Evolutionary conservation across 768 basidiomycete species (phyloP), one percentile per base, ranked within the genome.

Genomic region (Rhodotorula kratochvilovae): DNA sequence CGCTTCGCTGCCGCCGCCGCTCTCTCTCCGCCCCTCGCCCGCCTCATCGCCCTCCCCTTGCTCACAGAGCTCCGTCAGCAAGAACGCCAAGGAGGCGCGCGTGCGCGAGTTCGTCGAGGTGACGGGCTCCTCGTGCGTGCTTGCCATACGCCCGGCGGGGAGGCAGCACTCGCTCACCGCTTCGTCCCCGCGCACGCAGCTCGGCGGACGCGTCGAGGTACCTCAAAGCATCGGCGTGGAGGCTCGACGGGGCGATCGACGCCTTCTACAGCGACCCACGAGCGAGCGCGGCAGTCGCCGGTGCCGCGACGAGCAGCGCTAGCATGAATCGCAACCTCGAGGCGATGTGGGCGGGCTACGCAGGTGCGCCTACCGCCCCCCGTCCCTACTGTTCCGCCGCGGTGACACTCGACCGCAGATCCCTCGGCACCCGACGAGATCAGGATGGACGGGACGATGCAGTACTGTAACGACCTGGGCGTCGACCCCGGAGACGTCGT

Each of bases 401-500:
- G 19, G 12, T 64, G 55, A 56, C 27, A n/a, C 35, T 7, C 35
- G 21, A 11, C 1, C 13, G n/a, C n/a, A 66, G 60, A 68, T 53
- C 31, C 35, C 5, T 27, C n/a, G 13, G 57, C 89, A 68, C 79
- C 83, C 23, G 86, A 87, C 42, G 84, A 87, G 64, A 91, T 92
- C 73, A 82, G 84, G 7, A 85, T 91, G 36, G 87, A 92, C 68
- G 92, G 91, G 0, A 93, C 92, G 29, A 86, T 92, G 80, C 84
- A 82, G 78, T 81, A 92, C 57, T 91, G 91, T 71, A 82, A 85
- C 74, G 90, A 90, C 76, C 81, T 91, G 2, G 81, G 78, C 2
- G 86, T 90, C 25, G 82, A 90, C 75, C 89, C 88, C 2, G 90
- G 91, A 72, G 90, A 93, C 76, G 87, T 90, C 33, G 90, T 91